These are phyloP conservation scores for Biscutella auriculata DNA, from an alignment of 441 rosid species.

Conservation along the genomic window DNA sequence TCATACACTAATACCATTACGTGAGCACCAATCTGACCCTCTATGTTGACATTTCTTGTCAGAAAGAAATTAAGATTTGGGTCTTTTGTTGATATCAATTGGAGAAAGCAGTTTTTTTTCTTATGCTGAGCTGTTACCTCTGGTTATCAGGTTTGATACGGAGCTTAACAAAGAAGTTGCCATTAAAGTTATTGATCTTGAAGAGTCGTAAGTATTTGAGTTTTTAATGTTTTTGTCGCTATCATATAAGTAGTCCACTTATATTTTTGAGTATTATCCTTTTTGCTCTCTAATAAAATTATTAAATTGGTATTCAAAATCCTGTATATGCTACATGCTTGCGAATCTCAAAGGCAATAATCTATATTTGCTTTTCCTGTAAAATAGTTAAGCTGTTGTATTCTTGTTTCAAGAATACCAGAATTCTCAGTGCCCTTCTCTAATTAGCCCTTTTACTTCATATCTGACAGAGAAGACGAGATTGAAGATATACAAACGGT, in stretches of 20 bases:
- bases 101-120: not conserved
- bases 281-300: not conserved
- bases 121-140: constrained; percentile 5
- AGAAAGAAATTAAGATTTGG: not conserved
- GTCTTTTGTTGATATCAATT: not conserved
- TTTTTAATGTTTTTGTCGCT: constrained; percentile 8
- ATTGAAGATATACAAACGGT: constrained; percentile 99
- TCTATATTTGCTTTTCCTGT: not conserved
- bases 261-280: not conserved
- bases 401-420: not conserved
- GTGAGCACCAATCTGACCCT: not conserved
- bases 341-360: not conserved
- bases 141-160: constrained; percentile 75
- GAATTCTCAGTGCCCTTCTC: constrained; percentile 1
- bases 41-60: constrained; percentile 1
- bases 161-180: constrained; percentile 94
- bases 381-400: not conserved
- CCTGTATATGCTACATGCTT: not conserved
- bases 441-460: constrained; percentile 10
- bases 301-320: not conserved
- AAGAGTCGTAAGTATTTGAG: constrained; percentile 78
- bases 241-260: not conserved
- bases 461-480: constrained; percentile 74
- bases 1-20: not conserved
- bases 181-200: constrained; percentile 96